Evolutionary conservation across 1,284 basidiomycete genomes (phyloP), one percentile per base, ranked within the genome.

Genomic region (Leccinum subfulvum): DNA sequence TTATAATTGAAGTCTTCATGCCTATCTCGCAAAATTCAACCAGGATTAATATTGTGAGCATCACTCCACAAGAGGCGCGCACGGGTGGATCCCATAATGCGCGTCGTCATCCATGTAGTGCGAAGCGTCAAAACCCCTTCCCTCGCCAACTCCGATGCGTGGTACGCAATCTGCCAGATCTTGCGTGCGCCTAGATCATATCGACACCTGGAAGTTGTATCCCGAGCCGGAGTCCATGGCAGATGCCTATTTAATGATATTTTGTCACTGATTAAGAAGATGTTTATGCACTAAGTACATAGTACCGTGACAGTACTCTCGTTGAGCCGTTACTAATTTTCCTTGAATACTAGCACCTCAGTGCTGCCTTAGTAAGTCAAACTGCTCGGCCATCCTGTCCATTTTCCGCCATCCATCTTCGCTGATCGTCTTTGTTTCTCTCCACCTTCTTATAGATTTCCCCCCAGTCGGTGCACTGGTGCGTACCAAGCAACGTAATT

Each of bases 401-500:
- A 5, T 23, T 30, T 23, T 39, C 37, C 21, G 10, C 9, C 23
- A 30, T 35, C 56, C 44, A 59, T 49, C 23, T 49, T 2, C 1
- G 57, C 13, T 49, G 33, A n/a, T 21, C 11, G 11, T 16, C 9
- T 6, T 60, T 35, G 4, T 60, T 61, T 30, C 13, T 61, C 35
- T 61, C 41, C 16, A 58, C 41, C 10, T 58, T 44, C 14, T 37
- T 39, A 23, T 51, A 60, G 7, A 60, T 61, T 16, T 39, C 57
- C 4, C 21, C 4, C 57, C 60, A 61, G 47, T 60, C 57, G 44
- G 37, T 37, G 57, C 57, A 61, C 18, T 49, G 57, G 21, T 61
- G 60, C 13, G 58, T 51, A 8, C 28, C 30, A 16, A 60, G 44
- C 23, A 61, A 60, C 26, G 14, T 18, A 28, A 8, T 30, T 23